Evolutionary conservation across 208 protist genomes (phyloP), one percentile per base, ranked within the genome.

Genomic region (Acanthamoeba rhysodes): DNA sequence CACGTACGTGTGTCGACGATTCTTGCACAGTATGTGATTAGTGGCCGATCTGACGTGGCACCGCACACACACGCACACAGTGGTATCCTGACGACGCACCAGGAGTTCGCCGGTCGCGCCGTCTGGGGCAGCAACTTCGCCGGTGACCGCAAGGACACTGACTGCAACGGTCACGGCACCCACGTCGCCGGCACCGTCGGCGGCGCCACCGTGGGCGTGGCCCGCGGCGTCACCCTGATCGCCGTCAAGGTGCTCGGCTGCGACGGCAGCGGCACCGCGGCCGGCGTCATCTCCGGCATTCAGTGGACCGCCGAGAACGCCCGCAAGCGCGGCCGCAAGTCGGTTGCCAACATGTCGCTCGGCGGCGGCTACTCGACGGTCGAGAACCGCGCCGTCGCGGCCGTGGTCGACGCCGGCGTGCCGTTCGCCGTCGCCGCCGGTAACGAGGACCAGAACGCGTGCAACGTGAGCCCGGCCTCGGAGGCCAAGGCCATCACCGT

Each of bases 101-200:
- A 74, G 62, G 78, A 95, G 41, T 95, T 95, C 68, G 16, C 32
- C 12, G 93, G 93, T 14, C 50, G 93, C 16, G 74, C 78, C n/a
- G 41, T 80, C 29, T 95, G 93, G 93, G 93, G 93, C 37, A 29
- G 55, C 78, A 91, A 95, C 66, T 72, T 72, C n/a, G 76, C 41
- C 90, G 94, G 37, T 41, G 37, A 95, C 27, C 22, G 41, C 94
- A 41, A 32, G 27, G 34, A 76, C 87, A 85, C 64, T n/a, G 95
- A 96, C 53, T 80, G 93, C 62, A 90, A 96, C 95, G 95, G 95
- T 14, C 95, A 96, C 74, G 95, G 95, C 76, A 96, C 95, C 37
- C 95, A 96, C 94, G 93, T 90, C 41, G 80, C 93, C 41, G 93
- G 93, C 29, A 94, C 72, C 29, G 59, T 94, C 59, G 90, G 53